Base-by-base conservation (phyloP, 2,329 filamentous ascomycete species). In the Ophiostoma pallidulum region DNA sequence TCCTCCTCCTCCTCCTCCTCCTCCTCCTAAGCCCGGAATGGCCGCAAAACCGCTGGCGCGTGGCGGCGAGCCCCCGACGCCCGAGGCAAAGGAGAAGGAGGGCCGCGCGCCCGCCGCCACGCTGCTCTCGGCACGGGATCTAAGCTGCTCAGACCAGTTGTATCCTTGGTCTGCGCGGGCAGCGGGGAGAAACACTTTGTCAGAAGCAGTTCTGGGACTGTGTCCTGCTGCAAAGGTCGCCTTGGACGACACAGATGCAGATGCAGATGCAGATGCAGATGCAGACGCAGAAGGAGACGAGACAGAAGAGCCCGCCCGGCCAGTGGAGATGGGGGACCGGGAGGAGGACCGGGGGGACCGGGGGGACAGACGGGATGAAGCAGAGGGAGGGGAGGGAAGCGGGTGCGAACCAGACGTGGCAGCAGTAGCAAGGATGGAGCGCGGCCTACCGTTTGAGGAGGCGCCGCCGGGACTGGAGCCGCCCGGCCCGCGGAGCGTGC, bases 141-240 rank as follows among this genome's bases (percentile, higher is more conserved):
- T 87, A 74, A 96, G 80, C 72, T 94, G 90, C 72, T 96, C 91
- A 63, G 88, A 87, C 85, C 91, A 95, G 70, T 94, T 94, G 77
- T 94, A 95, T 66, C 86, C 87, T 75, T 92, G 88, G 75, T 87
- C 85, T 90, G 78, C 69, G 67, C 74, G 77, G 71, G 67, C 66
- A 60, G 68, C 66, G 70, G 64, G 38, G 8, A 41, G 31, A 43
- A 36, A 60, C 55, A 68, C 69, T 68, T 69, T 70, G 80, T 85
- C 77, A 85, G 81, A 80, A 76, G 71, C 65, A 66, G 72, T 69
- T 80, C 69, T 70, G 57, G 70, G 64, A 65, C 66, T 61, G 33
- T 38, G 42, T 24, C 38, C 36, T 33, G 58, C 51, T 66, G 37
- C 66, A 58, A 60, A 26, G 39, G n/a, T n/a, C 64, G 53, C 58